Base-by-base conservation (phyloP, 2,329 filamentous ascomycete genomes). In the Lecanicillium sp. region DNA sequence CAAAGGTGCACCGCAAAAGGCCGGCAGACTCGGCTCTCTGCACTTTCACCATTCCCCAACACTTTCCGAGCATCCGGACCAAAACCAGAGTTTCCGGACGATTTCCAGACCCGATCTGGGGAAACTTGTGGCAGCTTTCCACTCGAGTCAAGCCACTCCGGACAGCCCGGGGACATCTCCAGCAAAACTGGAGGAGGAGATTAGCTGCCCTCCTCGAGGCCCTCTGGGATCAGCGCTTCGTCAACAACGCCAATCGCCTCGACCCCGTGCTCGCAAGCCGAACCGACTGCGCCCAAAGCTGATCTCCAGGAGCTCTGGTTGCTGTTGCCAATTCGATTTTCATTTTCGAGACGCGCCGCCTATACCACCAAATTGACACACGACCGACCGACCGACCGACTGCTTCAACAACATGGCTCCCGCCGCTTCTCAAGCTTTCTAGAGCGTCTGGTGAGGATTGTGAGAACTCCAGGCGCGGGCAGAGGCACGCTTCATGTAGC, bases 161-260 rank as follows among this genome's bases (percentile, higher is more conserved):
- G 12, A n/a, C 42, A 21, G 11, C 32, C 27, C 30, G 20, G n/a
- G 41, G 30, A n/a, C n/a, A 21, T 37, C 43, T 19, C 24, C 26
- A 30, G 44, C 27, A 24, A 46, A 45, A 45, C 38, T 12, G 26
- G 26, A 29, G 26, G 44, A 47, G 36, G 27, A 41, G 36, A 39
- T 29, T 30, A 11, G 11, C 32, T 37, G 17, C 6, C 29, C 15
- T 30, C 24, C 44, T 47, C 27, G 36, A 26, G 38, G 24, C 40
- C 26, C 30, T 42, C 32, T 24, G 38, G 38, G 45, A 48, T 48
- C 45, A 21, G 45, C 45, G 38, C 38, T 41, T 23, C 38, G n/a
- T 42, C 30, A 27, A 42, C 29, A 2, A 35, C 23, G 30, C 21
- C 24, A 24, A 19, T 42, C 17, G 37, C 38, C 9, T 12, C 23